Conservation (phyloP, 2,329 filamentous ascomycete species). For the Paraphaeosphaeria sporulosa region DNA sequence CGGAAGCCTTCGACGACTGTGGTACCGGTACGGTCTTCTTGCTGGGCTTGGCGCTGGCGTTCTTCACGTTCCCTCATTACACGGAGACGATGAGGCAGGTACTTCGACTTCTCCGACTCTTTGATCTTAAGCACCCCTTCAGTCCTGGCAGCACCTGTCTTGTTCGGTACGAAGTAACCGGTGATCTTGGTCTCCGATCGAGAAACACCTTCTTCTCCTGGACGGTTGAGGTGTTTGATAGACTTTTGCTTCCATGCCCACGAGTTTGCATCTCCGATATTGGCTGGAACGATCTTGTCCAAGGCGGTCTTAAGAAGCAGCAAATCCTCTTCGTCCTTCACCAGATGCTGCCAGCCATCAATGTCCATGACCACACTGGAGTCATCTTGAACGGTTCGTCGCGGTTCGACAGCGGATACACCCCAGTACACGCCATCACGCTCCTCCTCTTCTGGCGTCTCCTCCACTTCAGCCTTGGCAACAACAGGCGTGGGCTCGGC, state of each 20-base stretch:
- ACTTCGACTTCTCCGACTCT: constrained; percentile 97
- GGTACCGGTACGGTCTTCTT: constrained; percentile 57
- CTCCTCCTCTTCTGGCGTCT: constrained; percentile 46
- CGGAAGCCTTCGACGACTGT: constrained; percentile 56
- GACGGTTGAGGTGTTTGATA: constrained; percentile 72
- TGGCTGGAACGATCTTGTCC: constrained; percentile 53
- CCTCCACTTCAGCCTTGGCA: constrained; percentile 40
- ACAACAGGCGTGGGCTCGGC: constrained; percentile 32
- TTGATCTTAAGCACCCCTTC: constrained; percentile 95
- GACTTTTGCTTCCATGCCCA: constrained; percentile 78
- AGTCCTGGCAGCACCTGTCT: constrained; percentile 85
- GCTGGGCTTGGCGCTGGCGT: constrained; percentile 77
- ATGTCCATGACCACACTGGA: constrained; percentile 70
- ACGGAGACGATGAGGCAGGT: constrained; percentile 95
- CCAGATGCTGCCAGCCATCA: constrained; percentile 72
- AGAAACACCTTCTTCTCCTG: constrained; percentile 62
- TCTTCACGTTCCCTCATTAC: constrained; percentile 91
- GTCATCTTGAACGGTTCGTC: constrained; percentile 72
- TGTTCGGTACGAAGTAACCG: constrained; percentile 83
- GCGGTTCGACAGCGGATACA: constrained; percentile 65
- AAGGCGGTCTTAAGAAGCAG: constrained; percentile 63
- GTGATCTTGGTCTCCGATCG: constrained; percentile 63
- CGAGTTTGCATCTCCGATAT: constrained; percentile 64
- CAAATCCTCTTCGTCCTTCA: constrained; percentile 75
- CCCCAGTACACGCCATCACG: constrained; percentile 65